Evolutionary conservation across 345 rosid species (phyloP), one percentile per base, ranked within the genome.

Genomic region (Populus tremula): DNA sequence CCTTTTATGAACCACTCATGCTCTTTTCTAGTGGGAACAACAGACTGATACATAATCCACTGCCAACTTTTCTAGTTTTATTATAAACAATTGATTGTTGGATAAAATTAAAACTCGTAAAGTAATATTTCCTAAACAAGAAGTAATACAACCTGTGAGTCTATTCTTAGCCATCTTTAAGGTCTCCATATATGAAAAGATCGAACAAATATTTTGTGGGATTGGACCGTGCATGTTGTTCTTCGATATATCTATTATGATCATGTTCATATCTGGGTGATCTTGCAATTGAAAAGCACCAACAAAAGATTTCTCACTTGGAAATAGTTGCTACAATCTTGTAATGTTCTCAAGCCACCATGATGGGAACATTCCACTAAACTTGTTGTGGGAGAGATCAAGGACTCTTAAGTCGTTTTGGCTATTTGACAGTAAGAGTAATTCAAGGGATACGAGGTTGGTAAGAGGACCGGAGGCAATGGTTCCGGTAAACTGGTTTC

Each of bases 331-430:
- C 25, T 39, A n/a, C 23, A 85, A 65, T 0, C 41, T 45, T 39
- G 80, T 56, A n/a, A 82, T 85, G 70, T 85, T 85, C 23, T 31
- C 8, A 5, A 85, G 18, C 49, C 78, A 67, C 86, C 88, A 85
- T n/a, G 8, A 0, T 1, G 82, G 88, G 38, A 80, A 62, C 9
- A 16, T 27, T 53, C 74, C 82, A 0, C 2, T 47, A 7, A 84
- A 10, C 0, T 29, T 12, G n/a, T 17, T 67, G 1, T 33, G 12
- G n/a, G 64, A 62, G 2, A 84, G 78, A 41, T 64, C 73, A 50
- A 78, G 59, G 1, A 1, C 1, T 62, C 39, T 59, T 67, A 84
- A 35, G 16, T 84, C 62, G 38, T 75, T 6, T 1, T 80, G 82
- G 1, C 38, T 9, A 5, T 56, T 0, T 1, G 77, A 69, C 2